Percentiles rank a stretch among this genome's conserved stretches.
Evolutionary conservation across 345 rosid species (phyloP).

Genomic region (Trapa incisa): DNA sequence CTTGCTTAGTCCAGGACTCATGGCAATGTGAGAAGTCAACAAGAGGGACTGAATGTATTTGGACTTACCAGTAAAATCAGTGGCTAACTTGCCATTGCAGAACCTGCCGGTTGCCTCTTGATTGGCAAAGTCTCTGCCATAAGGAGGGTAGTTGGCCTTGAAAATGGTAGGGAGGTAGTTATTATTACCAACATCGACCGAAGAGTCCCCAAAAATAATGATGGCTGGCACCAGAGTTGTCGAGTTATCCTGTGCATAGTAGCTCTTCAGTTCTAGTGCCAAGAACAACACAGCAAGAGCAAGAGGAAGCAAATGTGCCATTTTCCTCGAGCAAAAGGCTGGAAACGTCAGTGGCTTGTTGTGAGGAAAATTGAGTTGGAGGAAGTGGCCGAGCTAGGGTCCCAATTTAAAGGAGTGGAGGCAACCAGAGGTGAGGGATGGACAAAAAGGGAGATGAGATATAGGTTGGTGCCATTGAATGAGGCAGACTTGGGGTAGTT

Average conservation of each 20-base stretch:
- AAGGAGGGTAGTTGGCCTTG: slow-evolving; percentile 85
- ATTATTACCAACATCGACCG: slow-evolving; percentile 90
- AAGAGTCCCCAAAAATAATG: slow-evolving; percentile 73
- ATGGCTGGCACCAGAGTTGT: slow-evolving; percentile 59
- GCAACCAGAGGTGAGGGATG: background rate
- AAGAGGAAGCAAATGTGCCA: background rate
- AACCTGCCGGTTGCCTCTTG: slow-evolving; percentile 79
- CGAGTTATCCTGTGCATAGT: slow-evolving; percentile 8
- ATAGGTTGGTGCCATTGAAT: background rate
- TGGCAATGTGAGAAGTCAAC: background rate
- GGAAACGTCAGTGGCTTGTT: background rate
- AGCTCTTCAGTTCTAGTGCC: background rate
- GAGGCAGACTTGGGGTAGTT: slow-evolving; percentile 5
- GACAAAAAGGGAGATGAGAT: background rate
- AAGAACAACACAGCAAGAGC: background rate
- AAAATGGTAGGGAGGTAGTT: slow-evolving; percentile 66
- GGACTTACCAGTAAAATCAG: slow-evolving; percentile 63
- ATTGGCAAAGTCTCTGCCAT: slow-evolving; percentile 65
- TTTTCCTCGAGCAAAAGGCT: background rate
- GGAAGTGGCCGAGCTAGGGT: background rate
- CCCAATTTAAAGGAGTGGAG: background rate
- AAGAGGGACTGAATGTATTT: no score
- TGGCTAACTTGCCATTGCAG: slow-evolving; percentile 85
- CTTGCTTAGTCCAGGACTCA: background rate
- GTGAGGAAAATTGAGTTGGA: background rate